These are phyloP conservation scores for Austroboletus eburneus DNA, from an alignment of 768 basidiomycete species.

Conservation along the genomic window DNA sequence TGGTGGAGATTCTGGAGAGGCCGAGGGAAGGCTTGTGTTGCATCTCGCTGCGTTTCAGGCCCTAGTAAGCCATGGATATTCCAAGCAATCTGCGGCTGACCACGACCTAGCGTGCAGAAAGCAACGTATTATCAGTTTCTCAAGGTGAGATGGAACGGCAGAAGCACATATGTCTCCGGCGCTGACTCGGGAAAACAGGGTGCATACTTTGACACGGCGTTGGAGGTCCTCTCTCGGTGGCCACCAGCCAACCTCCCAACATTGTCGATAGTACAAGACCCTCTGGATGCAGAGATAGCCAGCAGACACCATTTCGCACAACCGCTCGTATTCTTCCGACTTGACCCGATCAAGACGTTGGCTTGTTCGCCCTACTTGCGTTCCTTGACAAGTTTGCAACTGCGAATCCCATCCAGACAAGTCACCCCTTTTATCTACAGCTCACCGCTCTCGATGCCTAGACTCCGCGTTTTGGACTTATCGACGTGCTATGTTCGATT, in stretches of 20 bases:
- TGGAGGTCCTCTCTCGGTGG: conserved; percentile 64
- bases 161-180: background rate
- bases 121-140: conserved; percentile 83
- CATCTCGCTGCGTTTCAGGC: conserved; percentile 72
- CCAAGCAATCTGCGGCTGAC: conserved; percentile 3
- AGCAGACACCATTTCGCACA: conserved; percentile 58
- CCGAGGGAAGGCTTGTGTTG: conserved; percentile 44
- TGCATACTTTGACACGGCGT: conserved; percentile 75
- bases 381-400: conserved; percentile 50
- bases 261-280: conserved; percentile 67
- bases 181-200: conserved; percentile 42
- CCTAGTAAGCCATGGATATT: conserved; percentile 55
- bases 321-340: conserved; percentile 79
- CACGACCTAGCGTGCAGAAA: conserved; percentile 48
- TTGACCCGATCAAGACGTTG: conserved; percentile 54
- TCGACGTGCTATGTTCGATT: conserved; percentile 62
- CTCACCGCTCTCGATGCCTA: conserved; percentile 34
- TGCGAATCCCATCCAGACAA: conserved; percentile 70
- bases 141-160: conserved; percentile 38
- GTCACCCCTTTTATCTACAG: conserved; percentile 40
- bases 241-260: conserved; percentile 39
- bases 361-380: conserved; percentile 40
- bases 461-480: conserved; percentile 65
- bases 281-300: conserved; percentile 41
- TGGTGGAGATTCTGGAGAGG: conserved; percentile 60